Evolutionary conservation across 176 grass and related monocot genomes (phyloP).

Genomic region (Hordeum marinum): DNA sequence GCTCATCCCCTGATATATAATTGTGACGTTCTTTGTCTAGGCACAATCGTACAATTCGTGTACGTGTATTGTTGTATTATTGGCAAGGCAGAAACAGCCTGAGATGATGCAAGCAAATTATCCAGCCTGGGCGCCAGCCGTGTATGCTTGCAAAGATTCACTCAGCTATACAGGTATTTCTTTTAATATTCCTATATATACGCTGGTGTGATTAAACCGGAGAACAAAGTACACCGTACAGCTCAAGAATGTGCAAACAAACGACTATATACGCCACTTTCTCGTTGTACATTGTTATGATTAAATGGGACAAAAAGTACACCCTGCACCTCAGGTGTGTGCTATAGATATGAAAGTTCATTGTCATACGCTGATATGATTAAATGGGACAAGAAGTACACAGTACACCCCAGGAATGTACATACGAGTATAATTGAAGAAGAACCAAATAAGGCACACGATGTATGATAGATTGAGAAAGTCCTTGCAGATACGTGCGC

Average conservation of each 20-base stretch:
- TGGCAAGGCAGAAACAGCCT: neutral
- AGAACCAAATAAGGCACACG: neutral
- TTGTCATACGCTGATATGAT: neutral
- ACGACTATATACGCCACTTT: neutral
- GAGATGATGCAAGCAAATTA: slow-evolving; percentile 19
- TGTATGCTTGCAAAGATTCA: neutral
- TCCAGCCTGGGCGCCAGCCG: slow-evolving; percentile 12
- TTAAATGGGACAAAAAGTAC: slow-evolving; percentile 27
- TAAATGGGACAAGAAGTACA: slow-evolving; percentile 21
- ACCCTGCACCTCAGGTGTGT: neutral
- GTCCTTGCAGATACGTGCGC: neutral
- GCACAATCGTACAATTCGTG: neutral
- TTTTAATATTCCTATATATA: slow-evolving; percentile 1
- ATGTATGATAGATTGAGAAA: neutral
- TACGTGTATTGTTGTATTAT: slow-evolving; percentile 15
- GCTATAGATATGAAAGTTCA: neutral
- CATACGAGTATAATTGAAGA: neutral
- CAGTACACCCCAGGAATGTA: neutral
- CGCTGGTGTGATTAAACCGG: slow-evolving; percentile 18
- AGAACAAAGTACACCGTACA: slow-evolving; percentile 22
- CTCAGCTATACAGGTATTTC: neutral
- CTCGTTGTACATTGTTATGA: slow-evolving; percentile 4
- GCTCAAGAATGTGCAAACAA: neutral
- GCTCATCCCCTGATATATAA: neutral
- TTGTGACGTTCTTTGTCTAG: neutral